These are phyloP conservation scores for Kazachstania kunashirensis DNA, from an alignment of 805 yeast species.

Conservation along the genomic window DNA sequence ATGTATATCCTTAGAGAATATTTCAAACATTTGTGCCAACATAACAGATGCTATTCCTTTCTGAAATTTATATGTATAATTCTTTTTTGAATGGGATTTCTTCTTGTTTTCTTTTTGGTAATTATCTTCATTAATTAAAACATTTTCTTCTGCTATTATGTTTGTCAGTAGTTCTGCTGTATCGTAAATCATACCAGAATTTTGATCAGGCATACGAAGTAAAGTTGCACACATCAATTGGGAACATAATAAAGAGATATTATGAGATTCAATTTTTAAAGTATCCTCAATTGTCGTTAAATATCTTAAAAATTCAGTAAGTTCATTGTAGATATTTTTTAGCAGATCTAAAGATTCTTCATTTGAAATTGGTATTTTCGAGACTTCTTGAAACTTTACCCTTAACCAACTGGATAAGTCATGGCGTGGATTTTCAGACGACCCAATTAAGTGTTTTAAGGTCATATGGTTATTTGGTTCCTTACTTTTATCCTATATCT, in stretches of 20 bases:
- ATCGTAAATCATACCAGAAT: constrained; percentile 23
- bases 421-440: constrained; percentile 14
- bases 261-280: constrained; percentile 16
- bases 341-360: constrained; percentile 1
- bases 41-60: constrained; percentile 26
- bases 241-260: constrained; percentile 14
- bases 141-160: constrained; percentile 24
- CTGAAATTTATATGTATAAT: constrained; percentile 16
- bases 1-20: constrained; percentile 27
- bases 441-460: constrained; percentile 3
- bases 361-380: background rate
- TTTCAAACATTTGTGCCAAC: constrained; percentile 26
- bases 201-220: constrained; percentile 7
- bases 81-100: constrained; percentile 16
- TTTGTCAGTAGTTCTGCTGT: constrained; percentile 20
- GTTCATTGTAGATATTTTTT: constrained; percentile 6
- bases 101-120: constrained; percentile 11
- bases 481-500: too few species aligned
- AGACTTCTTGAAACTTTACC: constrained; percentile 9
- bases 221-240: constrained; percentile 15
- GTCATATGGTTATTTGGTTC: too few species aligned
- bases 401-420: constrained; percentile 19
- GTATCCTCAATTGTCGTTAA: constrained; percentile 8
- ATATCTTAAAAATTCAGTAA: constrained; percentile 9
- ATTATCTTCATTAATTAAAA: constrained; percentile 7